These are phyloP conservation scores for Ceratobasidium sp. DNA, from an alignment of 1,284 basidiomycete species.

Conservation along the genomic window DNA sequence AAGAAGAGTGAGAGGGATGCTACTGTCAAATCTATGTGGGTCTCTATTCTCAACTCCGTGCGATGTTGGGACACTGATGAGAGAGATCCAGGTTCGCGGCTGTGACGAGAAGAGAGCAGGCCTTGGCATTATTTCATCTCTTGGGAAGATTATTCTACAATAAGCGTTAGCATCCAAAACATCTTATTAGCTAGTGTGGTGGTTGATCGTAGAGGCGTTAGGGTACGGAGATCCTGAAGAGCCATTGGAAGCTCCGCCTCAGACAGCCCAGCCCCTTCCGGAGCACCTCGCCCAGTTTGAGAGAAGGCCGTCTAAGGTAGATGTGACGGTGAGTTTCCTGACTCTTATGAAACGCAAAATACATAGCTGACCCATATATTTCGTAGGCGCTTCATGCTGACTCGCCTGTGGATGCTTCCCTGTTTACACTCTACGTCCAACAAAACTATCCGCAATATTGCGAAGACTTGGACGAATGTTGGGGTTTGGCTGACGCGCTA, in stretches of 20 bases:
- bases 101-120: conserved; percentile 86
- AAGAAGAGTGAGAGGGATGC: conserved; percentile 54
- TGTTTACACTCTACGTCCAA: conserved; percentile 92
- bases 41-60: conserved; percentile 59
- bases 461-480: conserved; percentile 81
- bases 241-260: conserved; percentile 64
- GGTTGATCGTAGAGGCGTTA: conserved; percentile 55
- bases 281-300: conserved; percentile 71
- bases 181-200: too few species aligned
- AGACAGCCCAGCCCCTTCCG: conserved; percentile 68
- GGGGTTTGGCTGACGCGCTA: conserved; percentile 79
- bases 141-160: conserved; percentile 96
- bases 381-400: conserved; percentile 81
- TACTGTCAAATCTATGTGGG: conserved; percentile 48
- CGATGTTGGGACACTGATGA: too few species aligned
- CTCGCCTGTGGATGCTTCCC: conserved; percentile 90
- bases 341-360: too few species aligned
- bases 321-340: conserved; percentile 81
- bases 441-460: conserved; percentile 94
- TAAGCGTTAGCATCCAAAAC: conserved; percentile 91
- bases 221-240: conserved; percentile 78
- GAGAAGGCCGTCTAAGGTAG: conserved; percentile 81
- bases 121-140: conserved; percentile 90
- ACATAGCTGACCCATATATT: too few species aligned
- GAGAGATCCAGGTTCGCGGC: conserved; percentile 68